phyloP scores from a whole-genome alignment of 805 yeast species.

The Metschnikowia baotianmanensis region DNA sequence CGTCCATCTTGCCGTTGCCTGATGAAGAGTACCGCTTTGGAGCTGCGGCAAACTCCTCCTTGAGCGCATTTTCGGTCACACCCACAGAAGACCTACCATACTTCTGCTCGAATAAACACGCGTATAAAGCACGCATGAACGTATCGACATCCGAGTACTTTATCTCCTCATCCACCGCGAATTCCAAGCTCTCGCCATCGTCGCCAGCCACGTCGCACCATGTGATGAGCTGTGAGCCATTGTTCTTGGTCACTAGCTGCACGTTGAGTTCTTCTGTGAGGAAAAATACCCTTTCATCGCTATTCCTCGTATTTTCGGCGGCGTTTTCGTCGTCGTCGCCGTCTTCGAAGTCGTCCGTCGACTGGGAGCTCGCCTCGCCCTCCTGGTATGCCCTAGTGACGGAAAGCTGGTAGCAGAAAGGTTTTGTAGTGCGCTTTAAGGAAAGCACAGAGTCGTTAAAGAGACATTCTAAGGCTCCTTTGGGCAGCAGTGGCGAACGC shows the following conservation, averaged over 20 bases:
- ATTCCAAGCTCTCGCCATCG: slow-evolving; percentile 78
- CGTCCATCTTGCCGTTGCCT: slow-evolving; percentile 3
- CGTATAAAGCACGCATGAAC: slow-evolving; percentile 60
- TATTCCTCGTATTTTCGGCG: slow-evolving; percentile 23
- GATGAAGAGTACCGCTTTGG: slow-evolving; percentile 1
- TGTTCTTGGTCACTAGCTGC: slow-evolving; percentile 48
- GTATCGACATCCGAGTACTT: slow-evolving; percentile 53
- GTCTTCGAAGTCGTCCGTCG: slow-evolving; percentile 46
- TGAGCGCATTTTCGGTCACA: slow-evolving; percentile 32
- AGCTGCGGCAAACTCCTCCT: slow-evolving; percentile 9
- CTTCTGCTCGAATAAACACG: slow-evolving; percentile 75
- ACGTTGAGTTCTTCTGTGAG: slow-evolving; percentile 61
- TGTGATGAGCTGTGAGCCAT: slow-evolving; percentile 57
- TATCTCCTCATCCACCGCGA: slow-evolving; percentile 63
- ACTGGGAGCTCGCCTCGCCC: slow-evolving; percentile 54
- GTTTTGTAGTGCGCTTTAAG: slow-evolving; percentile 64
- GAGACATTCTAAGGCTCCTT: slow-evolving; percentile 80
- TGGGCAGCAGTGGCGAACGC: slow-evolving; percentile 77
- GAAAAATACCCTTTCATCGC: slow-evolving; percentile 71
- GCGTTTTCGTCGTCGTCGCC: slow-evolving; percentile 38
- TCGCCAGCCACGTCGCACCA: slow-evolving; percentile 91
- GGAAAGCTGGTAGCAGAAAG: slow-evolving; percentile 66
- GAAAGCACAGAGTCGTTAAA: slow-evolving; percentile 77
- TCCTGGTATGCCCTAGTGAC: slow-evolving; percentile 69
- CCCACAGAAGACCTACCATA: slow-evolving; percentile 53